Conservation (phyloP, 345 rosid genomes). For the Cochlearia excelsa region DNA sequence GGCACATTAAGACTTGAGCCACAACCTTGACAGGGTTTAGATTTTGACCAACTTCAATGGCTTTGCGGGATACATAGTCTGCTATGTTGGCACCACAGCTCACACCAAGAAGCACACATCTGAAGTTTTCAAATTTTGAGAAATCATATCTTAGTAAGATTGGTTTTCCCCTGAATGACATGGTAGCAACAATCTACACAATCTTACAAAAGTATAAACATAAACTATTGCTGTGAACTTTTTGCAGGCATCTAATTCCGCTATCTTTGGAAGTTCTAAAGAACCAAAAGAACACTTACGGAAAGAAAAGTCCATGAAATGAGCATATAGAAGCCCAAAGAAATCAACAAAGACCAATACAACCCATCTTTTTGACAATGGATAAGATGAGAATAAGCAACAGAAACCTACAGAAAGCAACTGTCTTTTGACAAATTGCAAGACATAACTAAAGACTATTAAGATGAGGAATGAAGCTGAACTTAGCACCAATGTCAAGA, state of each 20-base stretch:
- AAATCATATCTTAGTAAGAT: slow-evolving; percentile 33
- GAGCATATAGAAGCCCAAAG: slow-evolving; percentile 5
- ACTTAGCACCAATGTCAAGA: slow-evolving; percentile 18
- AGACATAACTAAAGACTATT: background rate
- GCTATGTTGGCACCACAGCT: slow-evolving; percentile 92
- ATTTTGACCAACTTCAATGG: slow-evolving; percentile 64
- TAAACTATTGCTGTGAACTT: background rate
- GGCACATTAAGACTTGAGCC: slow-evolving; percentile 92
- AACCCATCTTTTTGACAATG: background rate
- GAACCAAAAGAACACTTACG: slow-evolving; percentile 5
- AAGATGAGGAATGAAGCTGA: background rate
- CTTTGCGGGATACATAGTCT: slow-evolving; percentile 70
- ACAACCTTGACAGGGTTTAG: slow-evolving; percentile 88
- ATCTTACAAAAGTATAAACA: background rate
- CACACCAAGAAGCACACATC: slow-evolving; percentile 90
- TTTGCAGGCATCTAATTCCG: background rate
- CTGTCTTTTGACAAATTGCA: slow-evolving; percentile 4
- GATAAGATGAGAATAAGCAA: background rate
- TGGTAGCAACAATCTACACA: slow-evolving; percentile 29
- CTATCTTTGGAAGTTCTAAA: slow-evolving; percentile 2
- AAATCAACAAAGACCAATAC: slow-evolving; percentile 6
- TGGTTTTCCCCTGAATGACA: slow-evolving; percentile 34
- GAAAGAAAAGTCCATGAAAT: background rate
- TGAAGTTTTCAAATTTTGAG: slow-evolving; percentile 30
- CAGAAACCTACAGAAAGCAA: slow-evolving; percentile 5